phyloP scores from a whole-genome alignment of 176 grass and related monocot genomes.

The Secale cereale region DNA sequence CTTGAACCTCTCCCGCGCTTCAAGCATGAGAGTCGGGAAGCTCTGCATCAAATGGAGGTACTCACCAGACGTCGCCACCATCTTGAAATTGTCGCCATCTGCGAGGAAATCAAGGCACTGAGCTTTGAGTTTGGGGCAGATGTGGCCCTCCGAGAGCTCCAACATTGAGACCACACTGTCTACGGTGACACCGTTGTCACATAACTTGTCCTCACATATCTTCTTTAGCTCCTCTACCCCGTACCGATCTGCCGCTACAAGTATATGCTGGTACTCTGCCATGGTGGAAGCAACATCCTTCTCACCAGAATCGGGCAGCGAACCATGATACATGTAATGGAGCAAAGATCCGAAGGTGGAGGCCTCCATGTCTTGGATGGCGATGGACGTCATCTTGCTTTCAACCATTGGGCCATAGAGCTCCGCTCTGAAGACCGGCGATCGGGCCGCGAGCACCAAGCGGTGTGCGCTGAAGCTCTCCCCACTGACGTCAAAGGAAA shows the following conservation, averaged over 20 bases:
- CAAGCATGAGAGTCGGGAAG: background rate
- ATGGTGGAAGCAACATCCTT: too few species aligned
- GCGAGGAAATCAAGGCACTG: conserved; percentile 15
- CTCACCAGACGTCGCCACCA: background rate
- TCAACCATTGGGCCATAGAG: background rate
- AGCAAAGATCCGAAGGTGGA: conserved; percentile 6
- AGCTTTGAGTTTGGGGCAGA: background rate
- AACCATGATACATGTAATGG: conserved; percentile 7
- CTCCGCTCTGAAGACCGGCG: background rate
- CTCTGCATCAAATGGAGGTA: background rate
- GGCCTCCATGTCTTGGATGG: background rate
- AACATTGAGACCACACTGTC: background rate
- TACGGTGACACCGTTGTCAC: background rate
- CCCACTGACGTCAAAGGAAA: background rate
- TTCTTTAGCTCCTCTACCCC: background rate
- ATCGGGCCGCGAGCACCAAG: background rate
- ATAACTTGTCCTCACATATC: background rate
- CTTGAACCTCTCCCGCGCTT: background rate
- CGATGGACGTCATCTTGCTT: background rate
- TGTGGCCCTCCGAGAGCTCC: background rate
- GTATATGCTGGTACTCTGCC: too few species aligned
- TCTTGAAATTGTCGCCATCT: background rate
- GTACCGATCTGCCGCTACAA: background rate
- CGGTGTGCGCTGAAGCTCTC: background rate
- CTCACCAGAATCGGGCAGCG: background rate